A percentile compares a stretch with the other conserved stretches of the same genome.
Conservation (phyloP, 805 yeast species). For the Schwanniomyces occidentalis region DNA sequence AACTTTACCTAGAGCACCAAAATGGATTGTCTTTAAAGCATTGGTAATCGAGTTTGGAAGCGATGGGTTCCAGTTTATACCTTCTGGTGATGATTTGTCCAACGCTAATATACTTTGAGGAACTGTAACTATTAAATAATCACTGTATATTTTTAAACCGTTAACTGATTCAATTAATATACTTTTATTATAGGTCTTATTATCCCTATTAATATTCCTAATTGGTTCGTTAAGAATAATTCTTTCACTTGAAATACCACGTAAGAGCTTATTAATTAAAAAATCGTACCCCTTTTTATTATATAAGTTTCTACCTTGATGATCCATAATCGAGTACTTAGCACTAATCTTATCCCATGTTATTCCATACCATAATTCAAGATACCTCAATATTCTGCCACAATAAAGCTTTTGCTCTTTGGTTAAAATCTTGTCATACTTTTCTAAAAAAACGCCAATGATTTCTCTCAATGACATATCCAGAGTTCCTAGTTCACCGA, state of each 20-base stretch:
- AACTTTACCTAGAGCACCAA: slow-evolving; percentile 44
- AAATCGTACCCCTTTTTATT: slow-evolving; percentile 60
- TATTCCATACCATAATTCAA: slow-evolving; percentile 82
- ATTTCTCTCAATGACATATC: slow-evolving; percentile 58
- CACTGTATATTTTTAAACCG: slow-evolving; percentile 37
- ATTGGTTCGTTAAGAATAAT: slow-evolving; percentile 47
- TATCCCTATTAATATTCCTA: slow-evolving; percentile 30
- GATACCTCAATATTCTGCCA: slow-evolving; percentile 52
- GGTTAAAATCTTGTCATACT: slow-evolving; percentile 48
- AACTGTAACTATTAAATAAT: slow-evolving; percentile 68
- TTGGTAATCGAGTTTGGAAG: slow-evolving; percentile 18
- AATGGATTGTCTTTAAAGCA: slow-evolving; percentile 28
- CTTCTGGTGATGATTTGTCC: slow-evolving; percentile 36
- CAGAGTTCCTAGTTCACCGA: slow-evolving; percentile 44
- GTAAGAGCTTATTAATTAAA: slow-evolving; percentile 45
- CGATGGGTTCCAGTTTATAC: slow-evolving; percentile 38
- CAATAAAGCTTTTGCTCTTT: slow-evolving; percentile 51
- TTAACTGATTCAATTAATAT: slow-evolving; percentile 33
- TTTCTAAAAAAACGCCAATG: slow-evolving; percentile 46
- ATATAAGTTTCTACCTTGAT: slow-evolving; percentile 77
- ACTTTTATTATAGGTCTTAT: slow-evolving; percentile 11
- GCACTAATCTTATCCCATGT: slow-evolving; percentile 68
- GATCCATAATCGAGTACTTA: slow-evolving; percentile 65
- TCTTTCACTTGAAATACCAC: slow-evolving; percentile 37
- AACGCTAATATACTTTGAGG: slow-evolving; percentile 71